These are phyloP conservation scores for Musa beccarii DNA, from an alignment of 176 grass and related monocot species.

Conservation along the genomic window DNA sequence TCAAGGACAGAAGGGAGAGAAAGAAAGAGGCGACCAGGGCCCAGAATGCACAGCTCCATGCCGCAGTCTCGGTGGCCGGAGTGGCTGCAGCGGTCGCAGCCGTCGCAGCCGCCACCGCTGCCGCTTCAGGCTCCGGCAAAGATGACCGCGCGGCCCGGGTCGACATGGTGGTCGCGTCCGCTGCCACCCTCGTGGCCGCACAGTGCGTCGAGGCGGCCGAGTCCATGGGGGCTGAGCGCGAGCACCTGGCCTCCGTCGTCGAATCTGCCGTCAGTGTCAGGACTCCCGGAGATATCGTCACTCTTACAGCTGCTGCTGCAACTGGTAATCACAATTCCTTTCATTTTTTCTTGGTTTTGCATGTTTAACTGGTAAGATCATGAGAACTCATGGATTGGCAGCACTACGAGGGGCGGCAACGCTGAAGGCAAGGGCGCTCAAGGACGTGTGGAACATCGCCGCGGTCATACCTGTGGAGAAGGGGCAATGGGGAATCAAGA, in stretches of 20 bases:
- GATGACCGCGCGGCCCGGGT: constrained; percentile 47
- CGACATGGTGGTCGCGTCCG: constrained; percentile 60
- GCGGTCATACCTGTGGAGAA: constrained; percentile 94
- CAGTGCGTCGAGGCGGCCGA: constrained; percentile 80
- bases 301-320: constrained; percentile 77
- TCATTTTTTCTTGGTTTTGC: no score
- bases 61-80: constrained; percentile 58
- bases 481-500: constrained; percentile 17
- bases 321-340: constrained; percentile 33
- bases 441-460: constrained; percentile 66
- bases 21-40: constrained; percentile 70
- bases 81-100: constrained; percentile 70
- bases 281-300: constrained; percentile 57
- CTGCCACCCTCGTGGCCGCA: constrained; percentile 74
- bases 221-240: constrained; percentile 66
- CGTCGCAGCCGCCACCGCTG: constrained; percentile 42
- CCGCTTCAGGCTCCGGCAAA: constrained; percentile 37
- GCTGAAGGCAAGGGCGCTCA: constrained; percentile 53
- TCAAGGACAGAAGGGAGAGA: constrained; percentile 64
- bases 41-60: constrained; percentile 83
- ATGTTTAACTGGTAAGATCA: not conserved
- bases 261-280: constrained; percentile 61
- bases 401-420: constrained; percentile 64
- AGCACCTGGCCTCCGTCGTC: constrained; percentile 51
- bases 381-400: not conserved